Evolutionary conservation across 768 basidiomycete species (phyloP).

Genomic region (Clitopilus hobsonii): DNA sequence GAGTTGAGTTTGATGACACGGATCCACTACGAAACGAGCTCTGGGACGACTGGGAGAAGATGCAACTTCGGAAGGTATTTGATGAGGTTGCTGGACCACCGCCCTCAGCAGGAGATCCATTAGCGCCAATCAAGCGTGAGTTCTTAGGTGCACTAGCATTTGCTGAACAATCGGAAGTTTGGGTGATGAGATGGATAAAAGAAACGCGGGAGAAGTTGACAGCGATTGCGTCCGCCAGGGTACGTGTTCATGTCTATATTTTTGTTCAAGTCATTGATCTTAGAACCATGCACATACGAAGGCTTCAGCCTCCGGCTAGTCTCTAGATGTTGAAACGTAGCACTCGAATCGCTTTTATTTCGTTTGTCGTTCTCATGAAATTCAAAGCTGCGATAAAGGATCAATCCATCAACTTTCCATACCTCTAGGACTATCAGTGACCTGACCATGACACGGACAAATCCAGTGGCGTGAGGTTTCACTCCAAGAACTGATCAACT

Average conservation of each 20-base stretch:
- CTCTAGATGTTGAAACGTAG: no score
- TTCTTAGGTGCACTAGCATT: not conserved
- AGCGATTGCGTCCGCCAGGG: not conserved
- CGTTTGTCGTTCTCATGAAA: no score
- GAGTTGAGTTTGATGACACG: constrained; percentile 2
- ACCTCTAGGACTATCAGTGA: no score
- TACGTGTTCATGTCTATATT: not conserved
- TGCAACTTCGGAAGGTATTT: constrained; percentile 6
- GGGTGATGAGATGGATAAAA: not conserved
- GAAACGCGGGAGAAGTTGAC: not conserved
- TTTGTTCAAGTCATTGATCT: not conserved
- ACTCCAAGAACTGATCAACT: no score
- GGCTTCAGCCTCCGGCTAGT: no score
- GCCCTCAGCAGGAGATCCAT: not conserved
- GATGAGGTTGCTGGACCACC: not conserved
- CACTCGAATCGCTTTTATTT: no score
- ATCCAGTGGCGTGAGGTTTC: no score
- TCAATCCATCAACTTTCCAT: no score
- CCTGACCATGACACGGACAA: no score
- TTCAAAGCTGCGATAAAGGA: no score
- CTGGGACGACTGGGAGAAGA: constrained; percentile 8
- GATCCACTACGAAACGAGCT: constrained; percentile 2
- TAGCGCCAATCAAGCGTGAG: not conserved
- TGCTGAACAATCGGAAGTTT: not conserved
- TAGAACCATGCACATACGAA: no score